Conservation (phyloP, 768 basidiomycete genomes). For the Butyriboletus loyo region DNA sequence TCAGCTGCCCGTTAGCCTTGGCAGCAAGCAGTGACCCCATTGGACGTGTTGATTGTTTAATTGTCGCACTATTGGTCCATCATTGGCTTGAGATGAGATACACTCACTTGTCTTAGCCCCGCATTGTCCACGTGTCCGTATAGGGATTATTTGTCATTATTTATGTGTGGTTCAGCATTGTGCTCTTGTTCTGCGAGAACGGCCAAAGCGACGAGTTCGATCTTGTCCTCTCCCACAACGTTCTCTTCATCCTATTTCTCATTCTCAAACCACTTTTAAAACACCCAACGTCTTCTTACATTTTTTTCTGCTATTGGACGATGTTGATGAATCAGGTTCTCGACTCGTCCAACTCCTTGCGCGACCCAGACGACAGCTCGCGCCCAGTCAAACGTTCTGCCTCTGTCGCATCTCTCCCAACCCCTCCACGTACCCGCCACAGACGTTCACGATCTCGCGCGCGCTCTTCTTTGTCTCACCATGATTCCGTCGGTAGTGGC, state of each 20-base stretch:
- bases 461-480: constrained; percentile 45
- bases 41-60: too few species aligned
- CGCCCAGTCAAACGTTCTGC: constrained; percentile 59
- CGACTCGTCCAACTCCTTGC: constrained; percentile 30
- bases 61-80: neutral
- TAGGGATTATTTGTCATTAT: constrained; percentile 13
- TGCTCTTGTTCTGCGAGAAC: constrained; percentile 8
- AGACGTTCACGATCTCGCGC: constrained; percentile 44
- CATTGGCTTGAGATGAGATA: neutral
- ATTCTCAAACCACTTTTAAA: neutral
- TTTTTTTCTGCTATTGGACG: neutral
- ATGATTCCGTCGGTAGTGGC: constrained; percentile 36
- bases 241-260: constrained; percentile 10
- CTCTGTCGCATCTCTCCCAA: constrained; percentile 62
- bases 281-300: neutral
- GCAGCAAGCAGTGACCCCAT: neutral
- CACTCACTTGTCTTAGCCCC: too few species aligned
- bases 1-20: neutral
- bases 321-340: constrained; percentile 35
- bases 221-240: constrained; percentile 21
- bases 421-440: constrained; percentile 59
- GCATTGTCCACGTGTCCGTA: neutral
- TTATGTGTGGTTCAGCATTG: constrained; percentile 19
- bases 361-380: constrained; percentile 10
- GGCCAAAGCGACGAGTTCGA: constrained; percentile 7